Base-by-base conservation (phyloP, 768 basidiomycete genomes). In the Kwoniella shandongensis region DNA sequence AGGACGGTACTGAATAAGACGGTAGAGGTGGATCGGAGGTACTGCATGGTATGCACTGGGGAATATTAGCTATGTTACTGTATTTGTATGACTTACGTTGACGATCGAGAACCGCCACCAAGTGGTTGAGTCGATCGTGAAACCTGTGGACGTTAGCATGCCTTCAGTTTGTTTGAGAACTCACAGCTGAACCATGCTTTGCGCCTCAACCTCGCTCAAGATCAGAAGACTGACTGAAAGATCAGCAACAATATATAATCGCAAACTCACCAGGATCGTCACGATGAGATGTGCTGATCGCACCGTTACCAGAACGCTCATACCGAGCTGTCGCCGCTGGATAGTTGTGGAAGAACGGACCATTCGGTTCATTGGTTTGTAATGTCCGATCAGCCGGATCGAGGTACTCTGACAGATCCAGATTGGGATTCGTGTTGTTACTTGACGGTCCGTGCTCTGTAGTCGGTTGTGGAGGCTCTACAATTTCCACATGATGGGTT, bases 1-100 rank as follows among this genome's bases (percentile, higher is more conserved):
- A 91, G 80, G 54, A 93, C 82, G 23, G 86, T 84, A 18, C 89
- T 88, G 78, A 91, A 91, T 54, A 94, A 81, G 74, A 93, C 85
- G 1, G 88, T 85, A 51, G 86, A 91, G 61, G 83, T 85, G 20
- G 81, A 79, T 67, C 91, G 88, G 67, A 92, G 85, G 74, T 91
- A 92, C 32, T 80, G 69, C 47, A 86, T 81, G 0, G 91, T 86
- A 74, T 94, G 91, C 32, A 93, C 66, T 67, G 36, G 11, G n/a
- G 20, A 32, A n/a, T 10, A 5, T 46, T 4, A 36, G 29, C 26
- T 23, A 15, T 22, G 44, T 46, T 22, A 12, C 3, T 3, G 6
- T 22, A 25, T 12, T 12, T 22, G 22, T 25, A 20, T 30, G 30
- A 61, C 56, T 59, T 30, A 67, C 66, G 30, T 26, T 61, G 41